Evolutionary conservation across 371 early-diverging fungal species (phyloP), one percentile per base, ranked within the genome.

Genomic region (Dichotomocladium elegans): DNA sequence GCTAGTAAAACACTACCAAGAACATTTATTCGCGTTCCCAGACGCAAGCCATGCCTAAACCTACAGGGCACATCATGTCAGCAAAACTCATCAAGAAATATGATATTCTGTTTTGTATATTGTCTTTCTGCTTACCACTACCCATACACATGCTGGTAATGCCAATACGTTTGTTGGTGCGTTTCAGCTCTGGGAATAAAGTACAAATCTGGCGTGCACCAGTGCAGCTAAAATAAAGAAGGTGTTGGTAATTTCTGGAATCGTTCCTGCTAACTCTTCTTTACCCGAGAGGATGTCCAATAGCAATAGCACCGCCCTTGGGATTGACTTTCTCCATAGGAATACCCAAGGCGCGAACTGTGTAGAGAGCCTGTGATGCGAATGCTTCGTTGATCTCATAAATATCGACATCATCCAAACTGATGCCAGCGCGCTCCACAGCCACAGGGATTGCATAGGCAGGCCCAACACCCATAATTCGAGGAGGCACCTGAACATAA

Each of bases 161-260:
- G 48, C 95, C 98, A 61, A 88, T 76, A 57, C 78, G 77, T 76
- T 88, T 82, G 72, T 79, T 71, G 37, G 80, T 79, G 37, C 95
- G 80, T 73, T 86, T 81, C 65, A 96, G 80, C 72, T 94, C 94
- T 34, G 91, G 87, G 51, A 96, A 68, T 29, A 96, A 66, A 11
- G 96, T 96, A 41, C 95, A 90, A 58, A 96, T 80, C 67, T 94
- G 93, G 53, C 96, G 86, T n/a, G 96, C 93, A 58, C 98, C 97
- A 8, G 95, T 93, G 71, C 92, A 91, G n/a, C 98, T 56, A 26
- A 2, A 26, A 34, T 22, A 30, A 29, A 8, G 10, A 21, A 43
- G 19, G 14, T 43, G 17, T 22, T 19, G 24, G 1, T 1, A 22
- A 22, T 43, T 14, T 43, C 12, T 6, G 2, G 14, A 2, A 19